A percentile compares a stretch with the other conserved stretches of the same genome.
phyloP scores from a whole-genome alignment of 257 asterid genomes.

The Penstemon eatonii region DNA sequence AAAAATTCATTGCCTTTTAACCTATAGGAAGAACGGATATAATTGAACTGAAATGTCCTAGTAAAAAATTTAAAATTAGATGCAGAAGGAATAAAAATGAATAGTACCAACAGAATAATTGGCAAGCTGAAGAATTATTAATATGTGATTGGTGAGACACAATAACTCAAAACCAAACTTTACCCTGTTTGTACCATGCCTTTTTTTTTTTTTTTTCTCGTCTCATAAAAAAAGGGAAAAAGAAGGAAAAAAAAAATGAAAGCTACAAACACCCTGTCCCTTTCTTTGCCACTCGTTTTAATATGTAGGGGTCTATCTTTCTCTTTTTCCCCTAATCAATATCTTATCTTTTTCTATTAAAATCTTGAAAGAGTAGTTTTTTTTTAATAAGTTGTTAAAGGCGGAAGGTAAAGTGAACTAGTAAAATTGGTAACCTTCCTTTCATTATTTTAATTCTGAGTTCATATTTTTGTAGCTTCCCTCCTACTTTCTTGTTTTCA shows the following conservation, averaged over 20 bases:
- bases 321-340: constrained; percentile 30
- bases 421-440: constrained; percentile 25
- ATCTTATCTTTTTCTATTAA: neutral
- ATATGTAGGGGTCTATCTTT: constrained; percentile 23
- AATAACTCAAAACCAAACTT: constrained; percentile 15
- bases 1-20: neutral
- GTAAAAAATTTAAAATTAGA: neutral
- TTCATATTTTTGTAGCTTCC: constrained; percentile 17
- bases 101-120: constrained; percentile 12
- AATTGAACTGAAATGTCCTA: neutral
- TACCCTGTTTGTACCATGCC: constrained; percentile 24
- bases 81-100: constrained; percentile 8
- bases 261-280: constrained; percentile 53
- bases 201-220: neutral
- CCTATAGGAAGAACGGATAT: neutral
- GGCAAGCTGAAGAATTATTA: constrained; percentile 32
- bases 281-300: constrained; percentile 56
- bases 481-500: constrained; percentile 18
- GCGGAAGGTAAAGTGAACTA: constrained; percentile 32
- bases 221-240: constrained; percentile 15
- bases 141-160: constrained; percentile 28
- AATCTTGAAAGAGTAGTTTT: constrained; percentile 11
- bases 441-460: constrained; percentile 12
- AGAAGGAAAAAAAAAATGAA: constrained; percentile 3
- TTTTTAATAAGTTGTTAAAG: constrained; percentile 40